Conservation (phyloP, 768 basidiomycete genomes). For the Termitomyces eurrhizus region DNA sequence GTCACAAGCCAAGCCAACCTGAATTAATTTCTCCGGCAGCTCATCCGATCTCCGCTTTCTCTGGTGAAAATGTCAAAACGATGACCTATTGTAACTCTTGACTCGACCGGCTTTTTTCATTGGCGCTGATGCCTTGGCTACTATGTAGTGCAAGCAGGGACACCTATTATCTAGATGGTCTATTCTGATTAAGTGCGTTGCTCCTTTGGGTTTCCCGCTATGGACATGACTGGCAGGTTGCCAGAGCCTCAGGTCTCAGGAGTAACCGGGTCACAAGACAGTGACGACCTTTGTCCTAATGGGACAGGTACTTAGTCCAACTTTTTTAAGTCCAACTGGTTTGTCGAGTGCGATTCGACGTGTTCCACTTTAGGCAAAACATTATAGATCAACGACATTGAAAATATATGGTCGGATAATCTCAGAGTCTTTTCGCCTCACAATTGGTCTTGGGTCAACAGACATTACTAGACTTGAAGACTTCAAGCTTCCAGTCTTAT, state of each 20-base stretch:
- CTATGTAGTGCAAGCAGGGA: background rate
- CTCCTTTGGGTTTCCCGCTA: no score
- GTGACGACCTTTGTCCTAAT: no score
- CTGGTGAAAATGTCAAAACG: background rate
- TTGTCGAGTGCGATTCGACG: no score
- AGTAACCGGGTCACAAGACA: no score
- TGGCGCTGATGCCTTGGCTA: background rate
- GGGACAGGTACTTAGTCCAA: no score
- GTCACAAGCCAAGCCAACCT: background rate
- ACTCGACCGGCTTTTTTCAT: background rate
- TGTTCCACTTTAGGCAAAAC: no score
- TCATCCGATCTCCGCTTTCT: background rate
- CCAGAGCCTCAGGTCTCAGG: no score
- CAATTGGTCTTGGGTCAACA: background rate
- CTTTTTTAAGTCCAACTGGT: no score
- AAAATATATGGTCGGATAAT: no score
- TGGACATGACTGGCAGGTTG: no score
- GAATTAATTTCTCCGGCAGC: background rate
- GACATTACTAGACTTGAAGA: background rate
- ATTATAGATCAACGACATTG: no score
- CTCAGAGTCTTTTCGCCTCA: background rate
- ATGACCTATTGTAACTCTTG: background rate
- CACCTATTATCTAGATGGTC: background rate
- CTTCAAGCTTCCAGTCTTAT: background rate
- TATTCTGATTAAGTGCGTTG: no score